Evolutionary conservation across 495 filamentous ascomycete genomes (phyloP).

Genomic region (Trichodelitschia bisporula): DNA sequence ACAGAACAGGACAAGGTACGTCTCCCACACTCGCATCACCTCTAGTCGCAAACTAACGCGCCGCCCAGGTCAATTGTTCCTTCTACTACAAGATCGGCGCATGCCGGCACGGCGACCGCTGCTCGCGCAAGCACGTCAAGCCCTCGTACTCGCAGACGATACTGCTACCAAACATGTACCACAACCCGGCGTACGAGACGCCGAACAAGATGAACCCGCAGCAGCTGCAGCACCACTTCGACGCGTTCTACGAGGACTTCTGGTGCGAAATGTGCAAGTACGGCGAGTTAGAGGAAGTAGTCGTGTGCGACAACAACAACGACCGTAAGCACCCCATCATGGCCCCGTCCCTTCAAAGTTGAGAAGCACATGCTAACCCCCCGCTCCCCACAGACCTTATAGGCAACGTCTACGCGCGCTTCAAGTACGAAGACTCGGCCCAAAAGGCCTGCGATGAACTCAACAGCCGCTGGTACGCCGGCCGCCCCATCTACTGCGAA

Average conservation of each 20-base stretch:
- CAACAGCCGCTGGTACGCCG: constrained; percentile 92
- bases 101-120: constrained; percentile 93
- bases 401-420: constrained; percentile 96
- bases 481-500: constrained; percentile 93
- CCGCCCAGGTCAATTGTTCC: constrained; percentile 31
- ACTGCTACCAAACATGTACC: constrained; percentile 94
- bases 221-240: constrained; percentile 96
- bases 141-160: constrained; percentile 94
- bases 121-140: constrained; percentile 95
- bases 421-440: constrained; percentile 98
- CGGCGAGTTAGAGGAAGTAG: constrained; percentile 21
- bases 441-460: constrained; percentile 82
- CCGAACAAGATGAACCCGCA: constrained; percentile 87
- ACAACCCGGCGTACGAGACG: constrained; percentile 92
- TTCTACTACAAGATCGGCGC: constrained; percentile 97
- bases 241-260: constrained; percentile 98
- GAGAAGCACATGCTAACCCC: constrained; percentile 2
- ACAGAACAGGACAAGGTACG: constrained; percentile 90
- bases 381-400: constrained; percentile 50
- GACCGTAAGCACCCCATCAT: constrained; percentile 42
- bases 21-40: not conserved
- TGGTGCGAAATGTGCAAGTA: constrained; percentile 79
- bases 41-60: constrained; percentile 3
- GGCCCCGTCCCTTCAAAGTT: constrained; percentile 4
- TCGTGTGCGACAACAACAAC: constrained; percentile 51